Evolutionary conservation across 2,329 filamentous ascomycete species (phyloP), one percentile per base, ranked within the genome.

Genomic region (Fusarium sororula): DNA sequence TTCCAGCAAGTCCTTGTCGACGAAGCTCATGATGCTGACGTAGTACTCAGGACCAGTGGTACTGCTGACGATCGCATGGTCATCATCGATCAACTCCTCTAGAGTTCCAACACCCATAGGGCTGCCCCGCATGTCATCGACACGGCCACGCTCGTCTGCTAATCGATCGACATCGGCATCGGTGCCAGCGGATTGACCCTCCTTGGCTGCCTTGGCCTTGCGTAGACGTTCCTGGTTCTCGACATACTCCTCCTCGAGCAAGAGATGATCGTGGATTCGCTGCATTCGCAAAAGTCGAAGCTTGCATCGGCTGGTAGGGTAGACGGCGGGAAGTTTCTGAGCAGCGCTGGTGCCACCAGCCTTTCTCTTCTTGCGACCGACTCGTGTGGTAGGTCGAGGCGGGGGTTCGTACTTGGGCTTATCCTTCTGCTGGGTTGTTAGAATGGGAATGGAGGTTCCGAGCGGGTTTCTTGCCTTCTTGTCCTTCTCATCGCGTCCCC

Each of bases 331-430:
- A 32, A 99, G 92, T 86, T 99, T 99, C 66, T 96, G 94, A 24
- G 96, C 94, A 58, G 96, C 95, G 84, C 96, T 98, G 73, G 94
- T 95, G 60, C 96, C 96, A 68, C 93, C 95, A 56, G 91, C 90
- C 92, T 94, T 98, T 90, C 95, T 96, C 93, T 99, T 99, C 93
- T 97, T 98, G 81, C 96, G 94, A 70, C 96, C 96, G 82, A 99
- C 93, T 83, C 96, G 94, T 76, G 96, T 98, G 72, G 96, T 99
- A 73, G 96, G 96, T 81, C 96, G 93, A 84, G 96, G 96, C 78
- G 96, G 96, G 75, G 96, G 96, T 85, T 99, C 96, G 88, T 99
- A 99, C 93, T 98, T 98, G 82, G 96, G 96, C 92, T 99, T 99
- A 74, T 99, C 96, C 90, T 99, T 98, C 96, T 98, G 80, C 78